phyloP scores from a whole-genome alignment of 805 yeast genomes.

The Komagataella ulmi region DNA sequence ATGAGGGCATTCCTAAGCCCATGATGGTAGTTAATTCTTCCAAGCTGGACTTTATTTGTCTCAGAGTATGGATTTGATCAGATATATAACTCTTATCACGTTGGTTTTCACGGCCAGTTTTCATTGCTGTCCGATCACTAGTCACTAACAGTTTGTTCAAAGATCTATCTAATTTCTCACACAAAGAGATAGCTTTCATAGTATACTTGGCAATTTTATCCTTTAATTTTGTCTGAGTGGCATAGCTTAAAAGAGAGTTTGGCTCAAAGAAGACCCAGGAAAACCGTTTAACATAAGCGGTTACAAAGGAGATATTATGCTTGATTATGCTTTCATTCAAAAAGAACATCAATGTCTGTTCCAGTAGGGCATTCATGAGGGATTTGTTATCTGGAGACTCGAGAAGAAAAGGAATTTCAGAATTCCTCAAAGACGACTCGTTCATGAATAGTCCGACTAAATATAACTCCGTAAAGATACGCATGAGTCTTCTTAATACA shows the following conservation, averaged over 20 bases:
- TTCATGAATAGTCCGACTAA: constrained; percentile 41
- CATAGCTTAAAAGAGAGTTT: constrained; percentile 15
- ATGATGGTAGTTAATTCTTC: constrained; percentile 28
- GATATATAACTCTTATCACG: neutral
- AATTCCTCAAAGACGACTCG: constrained; percentile 25
- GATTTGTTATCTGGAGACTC: constrained; percentile 22
- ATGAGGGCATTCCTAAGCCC: constrained; percentile 15
- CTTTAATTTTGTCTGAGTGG: constrained; percentile 14
- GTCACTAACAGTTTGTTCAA: constrained; percentile 21
- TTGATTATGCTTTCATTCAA: constrained; percentile 9
- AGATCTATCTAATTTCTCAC: constrained; percentile 22
- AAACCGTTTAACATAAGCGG: constrained; percentile 36
- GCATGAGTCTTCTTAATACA: constrained; percentile 31
- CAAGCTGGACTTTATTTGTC: constrained; percentile 19
- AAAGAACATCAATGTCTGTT: constrained; percentile 29
- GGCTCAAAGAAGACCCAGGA: constrained; percentile 18
- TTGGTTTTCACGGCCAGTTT: constrained; percentile 33
- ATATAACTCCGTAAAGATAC: constrained; percentile 44
- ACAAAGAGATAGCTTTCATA: constrained; percentile 23
- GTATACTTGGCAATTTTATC: constrained; percentile 29
- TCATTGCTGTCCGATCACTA: constrained; percentile 42
- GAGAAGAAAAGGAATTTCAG: constrained; percentile 29
- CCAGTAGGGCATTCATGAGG: constrained; percentile 9
- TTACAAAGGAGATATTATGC: constrained; percentile 22
- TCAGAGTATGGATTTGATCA: constrained; percentile 17